Evolutionary conservation across 345 rosid genomes (phyloP), one percentile per base, ranked within the genome.

Genomic region (Citrus sinensis): DNA sequence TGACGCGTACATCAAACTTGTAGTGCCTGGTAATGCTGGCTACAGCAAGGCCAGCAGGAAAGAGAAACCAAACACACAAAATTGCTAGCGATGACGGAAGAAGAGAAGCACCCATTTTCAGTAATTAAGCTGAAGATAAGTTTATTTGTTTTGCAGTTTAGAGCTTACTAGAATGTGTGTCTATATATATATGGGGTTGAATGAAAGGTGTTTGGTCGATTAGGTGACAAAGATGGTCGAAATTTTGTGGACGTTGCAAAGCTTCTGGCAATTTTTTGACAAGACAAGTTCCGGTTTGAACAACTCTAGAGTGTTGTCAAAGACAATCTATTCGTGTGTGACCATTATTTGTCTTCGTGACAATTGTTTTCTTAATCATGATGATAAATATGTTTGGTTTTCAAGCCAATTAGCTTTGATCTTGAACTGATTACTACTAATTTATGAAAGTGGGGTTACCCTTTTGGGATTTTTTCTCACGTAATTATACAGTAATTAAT

Each of bases 1-100:
- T 61, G 46, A 54, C 62, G 67, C 55, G 32, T 80, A 85, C 87
- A 84, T 87, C 56, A 51, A 86, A 87, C 51, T 61, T 79, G 82
- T 87, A 87, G 79, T 76, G 88, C 55, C 90, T 81, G 19, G 86
- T 82, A 70, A 69, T 64, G 63, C 86, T 84, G 13, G 73, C 80
- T 40, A 63, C 7, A 75, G 59, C 70, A 11, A 63, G n/a, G 13
- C 40, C 42, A 29, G 70, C 30, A 20, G 70, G 78, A 46, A 75
- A n/a, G n/a, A 75, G 60, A 75, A 37, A 27, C 46, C 54, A 75
- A 75, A 49, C 59, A 1, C 69, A 11, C 22, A 30, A 75, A 54
- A 29, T 29, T 62, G 61, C 16, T 25, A 51, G 35, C 0, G 51
- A 27, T 4, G 35, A 24, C n/a, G 22, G 54, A 59, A 35, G 56